Evolutionary conservation across 2,329 filamentous ascomycete genomes (phyloP), one percentile per base, ranked within the genome.

Genomic region (Pyrenochaeta sp.): DNA sequence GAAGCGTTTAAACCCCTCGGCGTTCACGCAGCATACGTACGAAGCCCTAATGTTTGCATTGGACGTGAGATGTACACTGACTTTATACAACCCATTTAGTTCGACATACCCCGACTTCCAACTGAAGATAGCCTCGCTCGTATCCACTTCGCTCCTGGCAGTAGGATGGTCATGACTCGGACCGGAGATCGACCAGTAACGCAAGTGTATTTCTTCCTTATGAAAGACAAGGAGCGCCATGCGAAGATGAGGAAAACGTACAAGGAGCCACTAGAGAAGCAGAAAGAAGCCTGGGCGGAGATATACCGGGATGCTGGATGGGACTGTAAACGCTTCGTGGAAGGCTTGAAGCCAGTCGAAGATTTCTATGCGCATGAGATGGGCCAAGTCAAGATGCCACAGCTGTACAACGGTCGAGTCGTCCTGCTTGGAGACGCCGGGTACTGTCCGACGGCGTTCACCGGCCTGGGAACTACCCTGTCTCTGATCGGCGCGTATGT

Each of bases 351-450:
- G 1, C 37, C 58, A 32, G 56, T 72, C 1, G 62, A 78, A 0
- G 79, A 85, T 61, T 84, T 85, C 58, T 86, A 85, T 71, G 74
- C 74, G 25, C 66, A 78, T 10, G 73, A 78, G 3, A 67, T 84
- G 27, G 78, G 72, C 0, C 77, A 83, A 47, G 78, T 87, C 27
- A 80, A 80, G 47, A 61, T 83, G 62, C 66, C 77, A 0, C 56
- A 56, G 2, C 84, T 80, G 80, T 79, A 73, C 19, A 71, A 71
- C 0, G 82, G 82, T 0, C 79, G 84, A 0, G 78, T 87, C 1
- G 80, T 77, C 0, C 72, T 87, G 0, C 56, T 87, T 0, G 86
- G 85, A 0, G 85, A 89, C 61, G 83, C 86, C 0, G 78, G 69
- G 0, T 76, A 75, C 52, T 77, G 40, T 60, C 67, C 43, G 36